Base-by-base conservation (phyloP, 805 yeast genomes). In the Candida easanensis region DNA sequence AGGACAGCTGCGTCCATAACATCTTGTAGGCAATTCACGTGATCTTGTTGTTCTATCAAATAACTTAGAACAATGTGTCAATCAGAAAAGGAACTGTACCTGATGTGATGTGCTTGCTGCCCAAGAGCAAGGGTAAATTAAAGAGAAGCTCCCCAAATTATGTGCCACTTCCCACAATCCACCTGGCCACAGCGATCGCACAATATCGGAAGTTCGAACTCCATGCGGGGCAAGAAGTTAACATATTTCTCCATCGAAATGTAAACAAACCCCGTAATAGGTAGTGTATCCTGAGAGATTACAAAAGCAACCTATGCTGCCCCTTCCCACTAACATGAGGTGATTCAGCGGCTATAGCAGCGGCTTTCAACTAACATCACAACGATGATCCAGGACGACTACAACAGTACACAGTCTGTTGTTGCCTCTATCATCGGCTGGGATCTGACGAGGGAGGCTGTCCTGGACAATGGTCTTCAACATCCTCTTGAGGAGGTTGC, bases 381-480 rank as follows among this genome's bases (percentile, higher is more conserved):
- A 18, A 13, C 8, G 30, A 39, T 44, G 41, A 33, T 27, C 26
- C 17, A 20, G 11, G 30, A 36, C 8, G 44, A 37, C 26, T 6
- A 13, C 16, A 7, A 21, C 25, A 38, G 15, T 20, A 10, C 42
- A 32, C 30, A 38, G 14, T 41, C 45, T 3, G 49, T 45, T 19
- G 45, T 45, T 6, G 49, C 49, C 3, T 26, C 31, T 10, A 43
- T 45, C 17, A 37, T 45, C 20, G 49, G 49, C 27, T 45, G 49
- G 49, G 45, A 41, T 18, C 41, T 31, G 41, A 45, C 45, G 15
- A 31, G 4, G 19, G 43, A 20, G 23, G 41, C 36, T 7, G 16
- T 38, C 4, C 38, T 15, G 8, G 41, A 35, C n/a, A 21, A 35
- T 14, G 43, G 45, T 15, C 38, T 36, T 33, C 38, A 17, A 23